Conservation (phyloP, 768 basidiomycete genomes). For the Suillus subalutaceus region DNA sequence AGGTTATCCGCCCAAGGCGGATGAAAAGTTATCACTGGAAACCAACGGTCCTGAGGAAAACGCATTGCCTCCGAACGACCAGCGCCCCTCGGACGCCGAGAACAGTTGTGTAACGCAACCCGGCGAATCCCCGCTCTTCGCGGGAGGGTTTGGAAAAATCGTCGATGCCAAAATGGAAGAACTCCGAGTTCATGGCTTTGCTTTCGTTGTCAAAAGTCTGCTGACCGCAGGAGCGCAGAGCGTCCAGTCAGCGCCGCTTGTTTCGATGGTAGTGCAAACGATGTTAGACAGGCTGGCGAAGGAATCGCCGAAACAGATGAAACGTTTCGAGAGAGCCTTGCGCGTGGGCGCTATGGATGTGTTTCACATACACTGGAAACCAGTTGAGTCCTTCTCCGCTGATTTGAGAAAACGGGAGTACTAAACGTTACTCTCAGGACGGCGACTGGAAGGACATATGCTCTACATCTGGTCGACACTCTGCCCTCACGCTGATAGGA, state of each 20-base stretch:
- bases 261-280: conserved; percentile 9
- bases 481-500: conserved; percentile 19
- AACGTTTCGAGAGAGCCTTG: conserved; percentile 11
- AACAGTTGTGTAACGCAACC: conserved; percentile 6
- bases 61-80: neutral
- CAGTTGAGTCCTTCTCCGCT: conserved; percentile 4
- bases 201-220: conserved; percentile 11
- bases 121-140: neutral
- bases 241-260: conserved; percentile 7
- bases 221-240: conserved; percentile 10
- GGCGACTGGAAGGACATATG: conserved; percentile 14
- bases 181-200: conserved; percentile 4
- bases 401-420: neutral
- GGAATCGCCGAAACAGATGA: conserved; percentile 2
- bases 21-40: neutral
- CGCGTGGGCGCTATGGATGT: conserved; percentile 13
- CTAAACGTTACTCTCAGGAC: conserved; percentile 17
- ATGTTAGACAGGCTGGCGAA: conserved; percentile 12
- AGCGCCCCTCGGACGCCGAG: conserved; percentile 14
- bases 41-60: conserved; percentile 2
- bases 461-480: conserved; percentile 3
- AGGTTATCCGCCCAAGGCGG: neutral
- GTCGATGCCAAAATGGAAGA: conserved; percentile 10
- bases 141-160: conserved; percentile 17
- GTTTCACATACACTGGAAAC: conserved; percentile 19